Evolutionary conservation across 1,284 basidiomycete species (phyloP).

Genomic region (Tylopilus sp.): DNA sequence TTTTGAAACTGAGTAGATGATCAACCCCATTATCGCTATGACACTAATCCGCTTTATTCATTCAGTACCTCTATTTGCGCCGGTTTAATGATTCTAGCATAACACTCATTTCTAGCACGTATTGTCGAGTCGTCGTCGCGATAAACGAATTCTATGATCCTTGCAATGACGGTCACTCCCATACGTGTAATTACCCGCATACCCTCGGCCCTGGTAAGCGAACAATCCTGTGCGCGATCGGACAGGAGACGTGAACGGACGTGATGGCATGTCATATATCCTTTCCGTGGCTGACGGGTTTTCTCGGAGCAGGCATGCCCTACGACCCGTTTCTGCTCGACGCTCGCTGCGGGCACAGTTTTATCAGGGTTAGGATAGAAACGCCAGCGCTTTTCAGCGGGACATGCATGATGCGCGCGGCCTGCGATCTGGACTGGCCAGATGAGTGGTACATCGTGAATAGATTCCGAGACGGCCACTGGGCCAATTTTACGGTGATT

Average conservation of each 20-base stretch:
- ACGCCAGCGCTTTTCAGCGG: constrained; percentile 3
- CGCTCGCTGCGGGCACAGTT: background rate
- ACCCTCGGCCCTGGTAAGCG: constrained; percentile 26
- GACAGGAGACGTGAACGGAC: background rate
- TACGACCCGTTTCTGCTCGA: constrained; percentile 5
- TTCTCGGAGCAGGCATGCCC: background rate
- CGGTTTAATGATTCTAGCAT: constrained; percentile 33
- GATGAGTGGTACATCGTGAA: too few relatives aligned
- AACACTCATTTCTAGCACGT: constrained; percentile 26
- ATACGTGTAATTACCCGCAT: background rate
- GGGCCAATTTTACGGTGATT: too few relatives aligned
- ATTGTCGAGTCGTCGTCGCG: constrained; percentile 8
- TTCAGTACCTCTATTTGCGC: constrained; percentile 26
- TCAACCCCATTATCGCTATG: constrained; percentile 32
- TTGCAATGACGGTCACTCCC: constrained; percentile 8
- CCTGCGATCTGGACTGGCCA: background rate
- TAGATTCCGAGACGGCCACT: too few relatives aligned
- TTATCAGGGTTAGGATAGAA: constrained; percentile 15
- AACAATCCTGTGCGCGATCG: constrained; percentile 2
- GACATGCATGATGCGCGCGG: constrained; percentile 28
- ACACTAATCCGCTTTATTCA: constrained; percentile 37
- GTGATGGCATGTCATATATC: background rate
- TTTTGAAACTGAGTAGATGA: constrained; percentile 35
- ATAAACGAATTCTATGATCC: constrained; percentile 6
- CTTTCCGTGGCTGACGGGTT: background rate